Conservation (phyloP, 2,329 filamentous ascomycete genomes). For the Cordyceps cateniannulata region DNA sequence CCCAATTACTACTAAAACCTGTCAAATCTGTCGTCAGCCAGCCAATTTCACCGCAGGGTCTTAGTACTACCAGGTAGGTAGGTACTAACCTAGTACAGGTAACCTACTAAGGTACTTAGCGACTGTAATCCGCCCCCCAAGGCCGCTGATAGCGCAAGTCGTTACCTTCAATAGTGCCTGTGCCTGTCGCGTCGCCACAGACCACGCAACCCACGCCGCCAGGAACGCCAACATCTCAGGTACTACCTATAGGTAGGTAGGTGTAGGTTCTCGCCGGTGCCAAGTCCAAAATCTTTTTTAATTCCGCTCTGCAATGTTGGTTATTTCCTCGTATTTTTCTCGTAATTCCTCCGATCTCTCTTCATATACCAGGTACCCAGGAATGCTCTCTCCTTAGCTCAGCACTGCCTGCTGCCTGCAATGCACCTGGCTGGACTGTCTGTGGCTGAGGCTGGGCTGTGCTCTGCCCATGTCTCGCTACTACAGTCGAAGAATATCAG, state of each 20-base stretch:
- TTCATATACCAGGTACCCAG: not conserved
- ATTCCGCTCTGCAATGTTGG: too few relatives aligned
- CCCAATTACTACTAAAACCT: too few relatives aligned
- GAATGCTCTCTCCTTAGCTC: not conserved
- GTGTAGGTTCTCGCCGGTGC: too few relatives aligned
- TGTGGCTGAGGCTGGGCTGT: slow-evolving; percentile 8
- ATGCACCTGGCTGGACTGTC: not conserved
- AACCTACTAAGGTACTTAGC: too few relatives aligned
- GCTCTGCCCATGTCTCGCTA: not conserved
- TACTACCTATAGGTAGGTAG: too few relatives aligned
- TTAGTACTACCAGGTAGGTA: too few relatives aligned
- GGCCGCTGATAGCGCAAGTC: not conserved
- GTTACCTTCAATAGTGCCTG: too few relatives aligned
- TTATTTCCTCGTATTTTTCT: not conserved
- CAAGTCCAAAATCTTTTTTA: too few relatives aligned
- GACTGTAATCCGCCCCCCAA: not conserved
- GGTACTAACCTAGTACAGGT: too few relatives aligned
- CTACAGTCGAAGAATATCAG: not conserved
- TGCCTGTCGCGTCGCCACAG: not conserved
- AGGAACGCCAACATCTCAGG: too few relatives aligned
- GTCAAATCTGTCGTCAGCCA: not conserved
- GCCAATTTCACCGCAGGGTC: not conserved
- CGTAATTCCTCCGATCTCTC: not conserved
- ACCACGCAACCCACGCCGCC: not conserved
- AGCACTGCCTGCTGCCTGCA: not conserved